A percentile compares a stretch with the other conserved stretches of the same genome.
Conservation (phyloP, 108 stramenopile genomes). For the Skeletonema tropicum region DNA sequence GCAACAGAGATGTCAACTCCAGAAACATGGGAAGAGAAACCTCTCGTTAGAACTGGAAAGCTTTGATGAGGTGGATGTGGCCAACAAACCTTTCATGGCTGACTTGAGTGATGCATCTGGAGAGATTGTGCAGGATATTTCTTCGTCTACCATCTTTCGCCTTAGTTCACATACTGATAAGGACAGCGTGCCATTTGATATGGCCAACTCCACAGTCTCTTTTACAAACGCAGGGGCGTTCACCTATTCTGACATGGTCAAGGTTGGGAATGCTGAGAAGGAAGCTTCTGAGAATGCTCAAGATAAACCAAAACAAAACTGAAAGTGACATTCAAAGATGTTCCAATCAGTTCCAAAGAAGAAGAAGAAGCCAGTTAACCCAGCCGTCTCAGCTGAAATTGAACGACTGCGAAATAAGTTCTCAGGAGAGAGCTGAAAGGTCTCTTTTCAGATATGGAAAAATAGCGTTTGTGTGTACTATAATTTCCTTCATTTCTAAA, state of each 20-base stretch:
- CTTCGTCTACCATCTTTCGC: neutral
- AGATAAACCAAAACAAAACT: neutral
- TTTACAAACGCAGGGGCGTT: neutral
- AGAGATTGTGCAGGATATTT: neutral
- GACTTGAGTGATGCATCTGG: neutral
- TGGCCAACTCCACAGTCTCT: neutral
- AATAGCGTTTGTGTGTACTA: neutral
- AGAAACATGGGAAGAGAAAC: slow-evolving; percentile 13
- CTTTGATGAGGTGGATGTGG: slow-evolving; percentile 20
- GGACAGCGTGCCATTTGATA: neutral
- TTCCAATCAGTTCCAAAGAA: neutral
- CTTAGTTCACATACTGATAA: neutral
- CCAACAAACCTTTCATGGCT: slow-evolving; percentile 5
- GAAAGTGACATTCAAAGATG: neutral
- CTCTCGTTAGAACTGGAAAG: slow-evolving; percentile 26
- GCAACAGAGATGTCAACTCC: slow-evolving; percentile 9
- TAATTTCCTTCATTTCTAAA: neutral
- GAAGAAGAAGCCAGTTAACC: neutral
- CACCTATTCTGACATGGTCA: neutral
- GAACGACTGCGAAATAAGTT: neutral
- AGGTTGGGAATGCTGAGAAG: neutral
- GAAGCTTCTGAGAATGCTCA: neutral
- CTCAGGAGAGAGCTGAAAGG: neutral
- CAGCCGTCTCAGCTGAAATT: neutral
- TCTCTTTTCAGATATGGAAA: neutral